Percentiles rank a stretch among this genome's conserved stretches.
These are phyloP conservation scores for Fragaria ananassa DNA, from an alignment of 306 rosid species.

Conservation along the genomic window DNA sequence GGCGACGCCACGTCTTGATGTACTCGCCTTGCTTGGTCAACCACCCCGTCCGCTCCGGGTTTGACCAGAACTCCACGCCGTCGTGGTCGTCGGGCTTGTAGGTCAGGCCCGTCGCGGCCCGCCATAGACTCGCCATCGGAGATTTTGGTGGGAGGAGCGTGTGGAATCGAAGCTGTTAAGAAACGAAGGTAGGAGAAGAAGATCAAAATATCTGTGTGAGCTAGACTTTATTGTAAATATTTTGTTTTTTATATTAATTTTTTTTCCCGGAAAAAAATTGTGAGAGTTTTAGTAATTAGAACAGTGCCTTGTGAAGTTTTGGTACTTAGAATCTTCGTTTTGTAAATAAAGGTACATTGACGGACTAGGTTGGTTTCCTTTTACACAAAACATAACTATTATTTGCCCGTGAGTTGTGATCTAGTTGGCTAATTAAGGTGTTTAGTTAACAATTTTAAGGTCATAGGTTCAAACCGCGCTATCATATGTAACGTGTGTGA, in stretches of 20 bases:
- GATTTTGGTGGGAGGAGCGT: neutral
- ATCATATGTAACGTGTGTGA: no score
- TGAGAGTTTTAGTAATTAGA: neutral
- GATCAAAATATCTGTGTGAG: neutral
- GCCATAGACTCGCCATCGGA: conserved; percentile 32
- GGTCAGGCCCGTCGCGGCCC: conserved; percentile 31
- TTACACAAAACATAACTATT: no score
- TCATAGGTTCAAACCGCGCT: no score
- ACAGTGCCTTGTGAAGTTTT: no score
- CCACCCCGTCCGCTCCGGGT: conserved; percentile 37
- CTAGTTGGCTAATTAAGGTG: no score
- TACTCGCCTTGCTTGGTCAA: conserved; percentile 38
- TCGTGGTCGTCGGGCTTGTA: conserved; percentile 20
- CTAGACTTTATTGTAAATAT: neutral
- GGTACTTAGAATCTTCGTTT: no score
- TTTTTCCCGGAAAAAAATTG: neutral
- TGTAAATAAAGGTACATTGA: no score
- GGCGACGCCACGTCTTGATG: conserved; percentile 42
- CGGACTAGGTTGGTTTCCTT: no score
- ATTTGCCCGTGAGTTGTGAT: accelerated
- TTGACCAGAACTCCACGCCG: conserved; percentile 35
- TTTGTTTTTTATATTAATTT: neutral
- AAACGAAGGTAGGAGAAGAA: neutral
- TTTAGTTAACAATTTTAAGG: no score
- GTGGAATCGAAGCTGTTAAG: neutral